These are phyloP conservation scores for Russula abietina DNA, from an alignment of 768 basidiomycete genomes.

Conservation along the genomic window DNA sequence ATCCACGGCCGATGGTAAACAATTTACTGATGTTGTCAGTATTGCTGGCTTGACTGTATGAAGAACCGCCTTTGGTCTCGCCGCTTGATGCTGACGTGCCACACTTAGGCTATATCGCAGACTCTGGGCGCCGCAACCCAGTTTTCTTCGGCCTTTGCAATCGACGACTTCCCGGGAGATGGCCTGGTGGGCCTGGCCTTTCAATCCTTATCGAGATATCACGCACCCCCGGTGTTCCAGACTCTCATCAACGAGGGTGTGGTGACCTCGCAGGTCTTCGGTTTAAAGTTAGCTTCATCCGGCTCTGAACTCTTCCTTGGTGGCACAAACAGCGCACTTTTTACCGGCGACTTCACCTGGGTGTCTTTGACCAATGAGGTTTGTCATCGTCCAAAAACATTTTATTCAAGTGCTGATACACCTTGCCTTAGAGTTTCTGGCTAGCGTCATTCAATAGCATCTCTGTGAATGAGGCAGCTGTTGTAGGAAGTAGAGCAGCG, in stretches of 20 bases:
- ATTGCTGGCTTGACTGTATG: conserved; percentile 32
- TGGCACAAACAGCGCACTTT: conserved; percentile 17
- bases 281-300: conserved; percentile 40
- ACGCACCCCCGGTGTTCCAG: conserved; percentile 31
- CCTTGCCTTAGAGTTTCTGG: conserved; percentile 3
- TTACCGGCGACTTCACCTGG: conserved; percentile 16
- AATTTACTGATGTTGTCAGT: conserved; percentile 41
- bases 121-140: conserved; percentile 40
- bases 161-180: conserved; percentile 32
- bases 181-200: conserved; percentile 40
- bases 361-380: conserved; percentile 1
- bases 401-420: not conserved
- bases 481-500: conserved; percentile 15
- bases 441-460: conserved; percentile 27
- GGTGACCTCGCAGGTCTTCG: conserved; percentile 38
- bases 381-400: not conserved
- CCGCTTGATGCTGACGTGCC: not conserved
- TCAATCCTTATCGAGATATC: conserved; percentile 28
- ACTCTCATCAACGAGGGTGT: conserved; percentile 38
- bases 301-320: conserved; percentile 36
- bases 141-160: conserved; percentile 31
- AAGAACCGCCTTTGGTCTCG: not conserved
- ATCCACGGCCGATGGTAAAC: conserved; percentile 34
- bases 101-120: conserved; percentile 34
- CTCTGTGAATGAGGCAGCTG: conserved; percentile 23